Evolutionary conservation across 306 rosid genomes (phyloP).

Genomic region (Psophocarpus tetragonolobus): DNA sequence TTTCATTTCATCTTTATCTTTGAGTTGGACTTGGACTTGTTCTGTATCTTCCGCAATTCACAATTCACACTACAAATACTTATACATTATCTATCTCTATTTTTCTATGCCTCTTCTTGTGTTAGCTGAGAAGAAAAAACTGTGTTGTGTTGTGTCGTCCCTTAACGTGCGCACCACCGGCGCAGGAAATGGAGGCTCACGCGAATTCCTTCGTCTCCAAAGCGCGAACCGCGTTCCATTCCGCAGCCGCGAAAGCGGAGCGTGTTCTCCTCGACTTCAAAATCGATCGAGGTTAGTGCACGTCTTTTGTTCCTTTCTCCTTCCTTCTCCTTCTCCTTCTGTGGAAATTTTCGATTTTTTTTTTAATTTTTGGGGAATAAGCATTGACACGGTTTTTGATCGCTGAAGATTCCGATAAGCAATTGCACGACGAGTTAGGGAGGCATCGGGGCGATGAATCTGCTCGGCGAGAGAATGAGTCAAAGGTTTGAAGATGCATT

Average conservation of each 20-base stretch:
- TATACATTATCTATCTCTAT: not conserved
- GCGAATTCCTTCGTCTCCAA: slow-evolving; percentile 71
- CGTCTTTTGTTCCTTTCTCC: not conserved
- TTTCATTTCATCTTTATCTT: not conserved
- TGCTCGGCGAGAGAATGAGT: slow-evolving; percentile 38
- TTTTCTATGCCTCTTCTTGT: not conserved
- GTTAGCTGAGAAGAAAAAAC: not conserved
- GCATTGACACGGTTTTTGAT: slow-evolving; percentile 31
- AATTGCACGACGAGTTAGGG: slow-evolving; percentile 37
- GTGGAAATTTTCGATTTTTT: not conserved
- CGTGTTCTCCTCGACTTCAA: slow-evolving; percentile 70
- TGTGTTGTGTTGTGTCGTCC: not conserved
- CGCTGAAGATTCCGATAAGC: slow-evolving; percentile 68
- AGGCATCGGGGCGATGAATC: slow-evolving; percentile 37
- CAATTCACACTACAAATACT: slow-evolving; percentile 18
- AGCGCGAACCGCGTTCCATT: slow-evolving; percentile 87
- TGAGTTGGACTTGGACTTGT: slow-evolving; percentile 1
- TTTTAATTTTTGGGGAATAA: slow-evolving; percentile 1
- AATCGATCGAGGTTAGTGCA: slow-evolving; percentile 61
- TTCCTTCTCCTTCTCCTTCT: slow-evolving; percentile 13
- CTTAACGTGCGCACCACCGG: slow-evolving; percentile 7
- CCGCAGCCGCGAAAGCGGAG: slow-evolving; percentile 98
- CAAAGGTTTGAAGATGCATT: slow-evolving; percentile 53
- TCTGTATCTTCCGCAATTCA: slow-evolving; percentile 15
- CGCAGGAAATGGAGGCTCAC: slow-evolving; percentile 60